phyloP scores from a whole-genome alignment of 2,329 filamentous ascomycete species.

The Basipetospora chlamydospora region DNA sequence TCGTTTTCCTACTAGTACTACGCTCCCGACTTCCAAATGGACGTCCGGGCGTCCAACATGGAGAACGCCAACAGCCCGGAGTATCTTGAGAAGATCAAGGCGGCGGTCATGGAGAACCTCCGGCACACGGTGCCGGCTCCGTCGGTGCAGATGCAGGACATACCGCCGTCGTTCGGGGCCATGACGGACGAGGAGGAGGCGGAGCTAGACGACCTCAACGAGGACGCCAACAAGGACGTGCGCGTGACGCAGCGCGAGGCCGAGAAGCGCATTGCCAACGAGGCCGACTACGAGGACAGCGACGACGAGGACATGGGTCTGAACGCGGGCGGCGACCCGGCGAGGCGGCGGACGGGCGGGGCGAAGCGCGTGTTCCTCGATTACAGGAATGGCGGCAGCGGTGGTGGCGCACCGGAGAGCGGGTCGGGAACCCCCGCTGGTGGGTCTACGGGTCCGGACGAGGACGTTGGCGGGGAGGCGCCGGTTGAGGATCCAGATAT shows the following conservation, averaged over 20 bases:
- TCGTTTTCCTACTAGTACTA: constrained; percentile 55
- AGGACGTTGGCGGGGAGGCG: constrained; percentile 12
- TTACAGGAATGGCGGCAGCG: constrained; percentile 22
- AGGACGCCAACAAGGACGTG: constrained; percentile 72
- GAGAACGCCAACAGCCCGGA: constrained; percentile 80
- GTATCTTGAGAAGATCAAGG: constrained; percentile 70
- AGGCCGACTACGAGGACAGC: constrained; percentile 74
- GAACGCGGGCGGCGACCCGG: constrained; percentile 53
- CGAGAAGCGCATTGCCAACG: constrained; percentile 62
- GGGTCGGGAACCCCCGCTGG: constrained; percentile 14
- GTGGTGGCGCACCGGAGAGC: constrained; percentile 15
- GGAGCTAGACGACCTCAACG: constrained; percentile 56
- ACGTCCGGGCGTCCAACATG: constrained; percentile 77
- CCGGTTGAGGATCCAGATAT: constrained; percentile 31
- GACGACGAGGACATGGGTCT: constrained; percentile 73
- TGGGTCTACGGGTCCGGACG: constrained; percentile 15
- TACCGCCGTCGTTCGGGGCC: constrained; percentile 45
- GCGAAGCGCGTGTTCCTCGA: constrained; percentile 37
- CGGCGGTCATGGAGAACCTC: constrained; percentile 72
- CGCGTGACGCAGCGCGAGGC: constrained; percentile 70
- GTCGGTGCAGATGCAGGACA: constrained; percentile 80
- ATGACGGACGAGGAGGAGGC: constrained; percentile 55
- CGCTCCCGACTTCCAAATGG: constrained; percentile 76
- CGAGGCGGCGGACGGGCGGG: constrained; percentile 22
- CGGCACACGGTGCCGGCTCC: constrained; percentile 74